These are phyloP conservation scores for Rosellinia necatrix DNA, from an alignment of 2,329 filamentous ascomycete genomes.

Conservation along the genomic window DNA sequence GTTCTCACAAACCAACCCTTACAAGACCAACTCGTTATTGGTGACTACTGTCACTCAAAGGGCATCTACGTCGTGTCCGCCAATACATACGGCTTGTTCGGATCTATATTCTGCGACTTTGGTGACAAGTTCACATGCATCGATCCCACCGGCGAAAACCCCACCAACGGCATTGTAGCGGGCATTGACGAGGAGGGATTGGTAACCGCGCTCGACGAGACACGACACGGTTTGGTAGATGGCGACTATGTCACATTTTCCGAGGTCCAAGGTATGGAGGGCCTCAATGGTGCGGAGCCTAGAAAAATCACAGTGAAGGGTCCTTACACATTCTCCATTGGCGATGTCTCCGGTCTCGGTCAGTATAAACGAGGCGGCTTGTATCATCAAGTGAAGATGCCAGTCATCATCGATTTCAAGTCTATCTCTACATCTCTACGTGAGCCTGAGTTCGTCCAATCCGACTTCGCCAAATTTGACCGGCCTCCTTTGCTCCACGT, in stretches of 20 bases:
- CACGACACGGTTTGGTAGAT: slow-evolving; percentile 91
- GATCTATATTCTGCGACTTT: slow-evolving; percentile 96
- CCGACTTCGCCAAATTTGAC: slow-evolving; percentile 98
- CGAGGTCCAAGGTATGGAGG: slow-evolving; percentile 91
- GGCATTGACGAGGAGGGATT: slow-evolving; percentile 87
- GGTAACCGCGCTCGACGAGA: slow-evolving; percentile 93
- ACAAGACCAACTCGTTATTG: slow-evolving; percentile 79
- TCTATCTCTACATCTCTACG: slow-evolving; percentile 76
- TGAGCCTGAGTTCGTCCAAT: slow-evolving; percentile 86
- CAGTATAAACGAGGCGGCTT: slow-evolving; percentile 87
- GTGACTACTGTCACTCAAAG: slow-evolving; percentile 92
- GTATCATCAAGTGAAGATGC: slow-evolving; percentile 98
- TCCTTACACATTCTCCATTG: slow-evolving; percentile 96
- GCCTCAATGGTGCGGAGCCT: slow-evolving; percentile 79
- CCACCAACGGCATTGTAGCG: slow-evolving; percentile 85
- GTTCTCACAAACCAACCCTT: slow-evolving; percentile 86
- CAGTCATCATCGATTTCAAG: slow-evolving; percentile 89
- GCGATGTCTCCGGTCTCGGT: slow-evolving; percentile 85
- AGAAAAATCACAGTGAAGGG: slow-evolving; percentile 93
- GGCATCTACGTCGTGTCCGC: slow-evolving; percentile 87
- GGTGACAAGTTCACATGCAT: slow-evolving; percentile 90
- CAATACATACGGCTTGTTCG: slow-evolving; percentile 93
- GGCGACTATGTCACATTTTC: slow-evolving; percentile 96
- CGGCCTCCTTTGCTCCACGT: slow-evolving; percentile 89
- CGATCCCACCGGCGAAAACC: slow-evolving; percentile 88